phyloP scores from a whole-genome alignment of 768 basidiomycete species.

The Psilocybe cyanescens region DNA sequence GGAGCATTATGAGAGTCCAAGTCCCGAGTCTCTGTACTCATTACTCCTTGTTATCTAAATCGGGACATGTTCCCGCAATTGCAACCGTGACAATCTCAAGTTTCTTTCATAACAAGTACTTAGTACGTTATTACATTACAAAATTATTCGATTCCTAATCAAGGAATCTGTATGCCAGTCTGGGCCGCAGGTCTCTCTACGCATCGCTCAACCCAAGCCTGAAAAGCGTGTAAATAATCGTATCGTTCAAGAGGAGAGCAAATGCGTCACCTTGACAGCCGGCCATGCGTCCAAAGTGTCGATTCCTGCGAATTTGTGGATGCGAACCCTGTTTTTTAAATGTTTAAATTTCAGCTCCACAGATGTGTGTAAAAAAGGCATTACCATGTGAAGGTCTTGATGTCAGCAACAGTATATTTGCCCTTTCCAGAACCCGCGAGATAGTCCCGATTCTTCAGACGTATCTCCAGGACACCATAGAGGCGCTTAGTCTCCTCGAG shows the following conservation, averaged over 20 bases:
- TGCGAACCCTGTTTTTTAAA: constrained; percentile 50
- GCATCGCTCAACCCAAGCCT: constrained; percentile 27
- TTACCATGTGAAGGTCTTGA: constrained; percentile 71
- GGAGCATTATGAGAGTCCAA: constrained; percentile 18
- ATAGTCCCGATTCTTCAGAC: constrained; percentile 75
- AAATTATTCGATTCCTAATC: not conserved
- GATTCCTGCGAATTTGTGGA: constrained; percentile 51
- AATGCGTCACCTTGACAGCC: constrained; percentile 49
- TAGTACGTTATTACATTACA: too few relatives aligned
- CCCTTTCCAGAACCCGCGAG: constrained; percentile 78
- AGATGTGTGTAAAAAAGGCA: constrained; percentile 2
- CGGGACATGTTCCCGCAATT: not conserved
- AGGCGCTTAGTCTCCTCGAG: constrained; percentile 81
- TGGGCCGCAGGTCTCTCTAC: constrained; percentile 16
- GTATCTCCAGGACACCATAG: constrained; percentile 81
- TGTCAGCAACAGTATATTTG: constrained; percentile 71
- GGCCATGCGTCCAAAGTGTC: constrained; percentile 68
- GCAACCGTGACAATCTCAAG: not conserved
- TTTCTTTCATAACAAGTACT: too few relatives aligned
- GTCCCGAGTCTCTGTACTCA: not conserved
- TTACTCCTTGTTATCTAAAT: constrained; percentile 9
- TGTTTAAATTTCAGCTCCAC: not conserved
- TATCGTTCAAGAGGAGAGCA: not conserved
- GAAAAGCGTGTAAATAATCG: not conserved
- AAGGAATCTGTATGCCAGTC: constrained; percentile 20